Evolutionary conservation across 1,139 yeast species (phyloP).

Genomic region (Magnusiomyces tetraspermus): DNA sequence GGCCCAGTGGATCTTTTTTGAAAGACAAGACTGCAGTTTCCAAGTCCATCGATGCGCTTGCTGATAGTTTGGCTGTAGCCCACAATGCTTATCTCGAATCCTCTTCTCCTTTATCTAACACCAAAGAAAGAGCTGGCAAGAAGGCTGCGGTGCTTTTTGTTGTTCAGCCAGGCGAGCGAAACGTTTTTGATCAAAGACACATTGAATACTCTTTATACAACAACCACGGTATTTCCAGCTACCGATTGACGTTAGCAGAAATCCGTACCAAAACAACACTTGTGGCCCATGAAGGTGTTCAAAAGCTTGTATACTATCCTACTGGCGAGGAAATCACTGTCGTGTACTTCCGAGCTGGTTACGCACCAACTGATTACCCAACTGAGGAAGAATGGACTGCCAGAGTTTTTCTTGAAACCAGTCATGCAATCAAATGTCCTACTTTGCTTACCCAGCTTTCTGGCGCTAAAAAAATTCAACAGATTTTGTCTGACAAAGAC

Average conservation of each 20-base stretch:
- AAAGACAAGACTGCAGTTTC: slow-evolving; percentile 53
- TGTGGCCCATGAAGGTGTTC: slow-evolving; percentile 15
- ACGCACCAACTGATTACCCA: slow-evolving; percentile 68
- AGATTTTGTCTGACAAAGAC: slow-evolving; percentile 54
- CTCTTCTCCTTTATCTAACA: no score
- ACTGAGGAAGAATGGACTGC: slow-evolving; percentile 63
- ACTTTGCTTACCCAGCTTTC: slow-evolving; percentile 79
- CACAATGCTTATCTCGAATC: slow-evolving; percentile 40
- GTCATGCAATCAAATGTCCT: slow-evolving; percentile 84
- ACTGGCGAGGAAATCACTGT: slow-evolving; percentile 70
- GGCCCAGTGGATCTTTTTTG: slow-evolving; percentile 22
- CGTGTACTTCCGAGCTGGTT: slow-evolving; percentile 84
- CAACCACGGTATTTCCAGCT: slow-evolving; percentile 47
- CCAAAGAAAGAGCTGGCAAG: slow-evolving; percentile 16
- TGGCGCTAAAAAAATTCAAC: slow-evolving; percentile 91
- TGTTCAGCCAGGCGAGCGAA: slow-evolving; percentile 78
- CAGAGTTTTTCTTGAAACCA: slow-evolving; percentile 58
- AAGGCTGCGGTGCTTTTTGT: slow-evolving; percentile 60
- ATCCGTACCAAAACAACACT: slow-evolving; percentile 38
- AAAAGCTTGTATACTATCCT: slow-evolving; percentile 38
- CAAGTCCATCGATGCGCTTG: slow-evolving; percentile 49
- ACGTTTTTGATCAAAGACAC: slow-evolving; percentile 82
- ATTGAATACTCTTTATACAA: slow-evolving; percentile 62
- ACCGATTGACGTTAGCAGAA: slow-evolving; percentile 60
- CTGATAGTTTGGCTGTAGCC: slow-evolving; percentile 64